phyloP scores from a whole-genome alignment of 140 eudicot genomes.

The Bidens hawaiensis region DNA sequence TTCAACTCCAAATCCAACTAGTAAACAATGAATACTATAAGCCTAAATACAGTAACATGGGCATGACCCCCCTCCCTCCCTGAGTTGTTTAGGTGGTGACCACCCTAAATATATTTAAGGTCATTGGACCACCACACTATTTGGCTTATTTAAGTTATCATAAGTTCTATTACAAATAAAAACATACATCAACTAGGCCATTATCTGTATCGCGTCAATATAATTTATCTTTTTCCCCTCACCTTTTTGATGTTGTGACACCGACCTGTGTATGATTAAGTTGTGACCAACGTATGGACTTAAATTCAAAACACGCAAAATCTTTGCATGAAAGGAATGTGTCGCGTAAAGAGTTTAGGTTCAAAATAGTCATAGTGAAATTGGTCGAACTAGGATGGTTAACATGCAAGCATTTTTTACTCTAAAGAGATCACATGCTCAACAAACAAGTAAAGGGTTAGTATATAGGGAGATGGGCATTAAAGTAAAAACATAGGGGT shows the following conservation, averaged over 20 bases:
- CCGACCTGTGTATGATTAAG: not conserved
- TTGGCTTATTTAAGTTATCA: slow-evolving; percentile 22
- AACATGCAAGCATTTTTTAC: too few species aligned
- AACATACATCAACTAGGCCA: slow-evolving; percentile 22
- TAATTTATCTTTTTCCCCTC: not conserved
- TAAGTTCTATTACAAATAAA: slow-evolving; percentile 21
- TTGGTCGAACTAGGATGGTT: not conserved
- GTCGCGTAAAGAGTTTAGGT: not conserved
- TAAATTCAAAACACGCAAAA: not conserved
- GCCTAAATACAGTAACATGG: slow-evolving; percentile 36
- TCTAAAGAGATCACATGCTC: too few species aligned
- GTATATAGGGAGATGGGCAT: slow-evolving; percentile 1
- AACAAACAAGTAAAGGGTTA: not conserved
- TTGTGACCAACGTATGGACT: not conserved
- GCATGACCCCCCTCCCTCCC: slow-evolving; percentile 4
- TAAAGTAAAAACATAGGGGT: slow-evolving; percentile 20
- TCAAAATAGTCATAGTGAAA: not conserved
- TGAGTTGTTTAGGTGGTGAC: slow-evolving; percentile 24
- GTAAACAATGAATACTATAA: slow-evolving; percentile 11
- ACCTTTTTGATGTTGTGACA: not conserved
- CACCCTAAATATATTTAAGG: slow-evolving; percentile 26
- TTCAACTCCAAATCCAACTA: slow-evolving; percentile 19
- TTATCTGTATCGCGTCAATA: not conserved
- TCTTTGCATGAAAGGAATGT: not conserved
- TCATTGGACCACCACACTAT: slow-evolving; percentile 27